Percentiles rank a stretch among this genome's conserved stretches.
These are phyloP conservation scores for Cucumis cinereus DNA, from an alignment of 306 rosid genomes.

Conservation along the genomic window DNA sequence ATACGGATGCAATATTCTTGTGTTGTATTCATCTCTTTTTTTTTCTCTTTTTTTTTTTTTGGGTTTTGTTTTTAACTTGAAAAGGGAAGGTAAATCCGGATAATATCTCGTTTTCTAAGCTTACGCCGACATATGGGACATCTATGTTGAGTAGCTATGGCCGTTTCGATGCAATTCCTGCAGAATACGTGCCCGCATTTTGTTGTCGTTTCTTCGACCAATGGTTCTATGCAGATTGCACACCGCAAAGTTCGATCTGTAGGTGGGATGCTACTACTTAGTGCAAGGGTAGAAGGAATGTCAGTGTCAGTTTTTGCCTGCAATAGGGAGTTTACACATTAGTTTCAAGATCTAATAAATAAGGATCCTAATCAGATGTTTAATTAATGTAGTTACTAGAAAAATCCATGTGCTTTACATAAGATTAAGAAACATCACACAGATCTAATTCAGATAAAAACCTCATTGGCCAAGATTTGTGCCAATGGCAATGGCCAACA, in stretches of 20 bases:
- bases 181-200: conserved; percentile 95
- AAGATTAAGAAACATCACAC: neutral
- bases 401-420: neutral
- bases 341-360: neutral
- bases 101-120: conserved; percentile 39
- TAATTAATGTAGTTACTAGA: neutral
- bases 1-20: neutral
- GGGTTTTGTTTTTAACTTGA: neutral
- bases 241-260: conserved; percentile 60
- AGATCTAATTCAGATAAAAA: neutral
- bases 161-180: conserved; percentile 43
- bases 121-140: conserved; percentile 86
- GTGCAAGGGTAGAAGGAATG: conserved; percentile 3
- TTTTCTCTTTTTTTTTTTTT: too few species aligned
- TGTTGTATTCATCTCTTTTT: neutral
- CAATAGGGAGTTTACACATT: neutral
- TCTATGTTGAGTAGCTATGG: conserved; percentile 26
- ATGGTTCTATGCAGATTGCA: conserved; percentile 58
- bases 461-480: neutral
- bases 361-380: neutral
- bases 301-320: neutral
- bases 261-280: conserved; percentile 22
- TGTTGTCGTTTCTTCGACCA: conserved; percentile 59
- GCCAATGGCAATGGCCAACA: neutral
- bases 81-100: conserved; percentile 65